Base-by-base conservation (phyloP, 768 basidiomycete species). In the Amyloporia xantha region DNA sequence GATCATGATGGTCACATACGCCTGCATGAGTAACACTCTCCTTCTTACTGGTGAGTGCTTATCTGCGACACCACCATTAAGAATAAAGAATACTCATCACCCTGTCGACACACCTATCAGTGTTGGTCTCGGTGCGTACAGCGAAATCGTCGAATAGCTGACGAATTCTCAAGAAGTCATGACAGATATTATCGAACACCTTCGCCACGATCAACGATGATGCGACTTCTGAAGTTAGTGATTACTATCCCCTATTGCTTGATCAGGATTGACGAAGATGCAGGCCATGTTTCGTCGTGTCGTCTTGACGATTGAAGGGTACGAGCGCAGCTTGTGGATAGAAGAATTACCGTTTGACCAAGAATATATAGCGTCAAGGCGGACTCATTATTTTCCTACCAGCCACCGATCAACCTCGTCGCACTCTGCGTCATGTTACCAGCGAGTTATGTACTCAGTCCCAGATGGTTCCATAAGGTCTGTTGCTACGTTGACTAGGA, bases 381-480 rank as follows among this genome's bases (percentile, higher is more conserved):
- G 23, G 93, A 97, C 63, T 90, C 82, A 0, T 64, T 97, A 11
- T 97, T 96, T 64, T 92, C 89, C 20, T 97, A 97, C 63, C 91
- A 93, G 59, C 86, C 95, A 1, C 96, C 96, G 0, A 68, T 98
- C 59, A 99, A 98, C 64, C 66, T 97, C 5, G 52, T 94, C 37
- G 96, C 95, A 0, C 70, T 98, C 12, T 80, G 81, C 44, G 71
- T 95, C 54, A 86, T 99, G 77, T 72, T 93, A 53, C 93, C 96
- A 1, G 74, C 87, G 19, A 88, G 84, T 54, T 93, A 88, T 63
- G 67, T 92, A 44, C 72, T 96, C n/a, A 77, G 76, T 5, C 91
- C 93, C n/a, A 75, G 95, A 47, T 97, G 92, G 92, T 97, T 98
- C 63, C 95, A 98, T 64, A 97, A 97, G 72, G 88, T 87, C 59